Evolutionary conservation across 306 rosid species (phyloP).

Genomic region (Cicer chorassanicum): DNA sequence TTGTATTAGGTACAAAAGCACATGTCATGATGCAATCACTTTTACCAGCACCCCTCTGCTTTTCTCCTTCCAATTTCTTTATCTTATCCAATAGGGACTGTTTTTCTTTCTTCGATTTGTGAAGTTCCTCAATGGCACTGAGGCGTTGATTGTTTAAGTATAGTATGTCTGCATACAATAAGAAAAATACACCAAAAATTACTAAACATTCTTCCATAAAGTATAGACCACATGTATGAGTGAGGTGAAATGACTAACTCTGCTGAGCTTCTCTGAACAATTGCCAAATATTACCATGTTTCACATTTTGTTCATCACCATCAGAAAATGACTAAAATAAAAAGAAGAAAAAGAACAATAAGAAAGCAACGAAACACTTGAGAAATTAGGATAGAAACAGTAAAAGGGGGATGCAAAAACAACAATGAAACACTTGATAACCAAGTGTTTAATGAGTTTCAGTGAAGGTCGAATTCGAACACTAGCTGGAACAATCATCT

Average conservation of each 20-base stretch:
- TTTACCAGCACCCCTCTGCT: slow-evolving; percentile 53
- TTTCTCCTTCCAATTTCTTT: slow-evolving; percentile 64
- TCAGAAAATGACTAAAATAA: slow-evolving; percentile 48
- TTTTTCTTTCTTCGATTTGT: slow-evolving; percentile 60
- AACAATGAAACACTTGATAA: background rate
- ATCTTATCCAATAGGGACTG: slow-evolving; percentile 56
- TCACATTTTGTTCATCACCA: slow-evolving; percentile 46
- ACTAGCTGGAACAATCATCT: too few species aligned
- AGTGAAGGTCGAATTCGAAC: too few species aligned
- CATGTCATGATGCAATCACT: slow-evolving; percentile 40
- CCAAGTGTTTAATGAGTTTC: too few species aligned
- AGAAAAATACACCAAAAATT: slow-evolving; percentile 34
- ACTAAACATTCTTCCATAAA: slow-evolving; percentile 22
- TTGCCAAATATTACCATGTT: slow-evolving; percentile 59
- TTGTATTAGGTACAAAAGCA: too few species aligned
- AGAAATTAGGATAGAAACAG: slow-evolving; percentile 4
- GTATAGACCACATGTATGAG: background rate
- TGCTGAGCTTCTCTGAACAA: slow-evolving; percentile 86
- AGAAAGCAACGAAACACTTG: slow-evolving; percentile 12
- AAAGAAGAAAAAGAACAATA: background rate
- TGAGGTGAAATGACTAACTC: slow-evolving; percentile 57
- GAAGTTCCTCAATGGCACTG: slow-evolving; percentile 67
- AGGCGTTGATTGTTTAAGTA: slow-evolving; percentile 70
- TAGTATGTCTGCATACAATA: slow-evolving; percentile 60
- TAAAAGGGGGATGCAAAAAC: slow-evolving; percentile 17